Evolutionary conservation across 495 filamentous ascomycete species (phyloP).

Genomic region (Apiosordaria backusii): DNA sequence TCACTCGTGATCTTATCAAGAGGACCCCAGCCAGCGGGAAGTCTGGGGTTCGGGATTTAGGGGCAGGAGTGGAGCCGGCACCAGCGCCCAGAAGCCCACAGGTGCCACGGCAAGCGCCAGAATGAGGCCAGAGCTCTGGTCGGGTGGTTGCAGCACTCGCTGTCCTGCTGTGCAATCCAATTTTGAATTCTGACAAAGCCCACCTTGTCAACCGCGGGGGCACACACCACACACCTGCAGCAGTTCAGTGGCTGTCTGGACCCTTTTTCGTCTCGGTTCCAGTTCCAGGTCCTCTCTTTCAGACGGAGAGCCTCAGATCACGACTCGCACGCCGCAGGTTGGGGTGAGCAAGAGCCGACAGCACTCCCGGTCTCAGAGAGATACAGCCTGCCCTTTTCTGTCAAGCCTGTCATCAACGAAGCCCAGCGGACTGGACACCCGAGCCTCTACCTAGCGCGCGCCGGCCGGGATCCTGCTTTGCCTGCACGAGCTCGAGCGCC

Average conservation of each 20-base stretch:
- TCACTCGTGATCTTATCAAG: slow-evolving; percentile 1
- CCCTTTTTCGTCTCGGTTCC: slow-evolving; percentile 17
- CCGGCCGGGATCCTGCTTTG: slow-evolving; percentile 2
- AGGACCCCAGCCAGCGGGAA: neutral
- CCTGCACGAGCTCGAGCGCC: slow-evolving; percentile 1
- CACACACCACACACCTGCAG: slow-evolving; percentile 1
- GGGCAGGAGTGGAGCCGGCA: slow-evolving; percentile 1
- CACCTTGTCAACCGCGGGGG: neutral
- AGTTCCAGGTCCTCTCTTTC: slow-evolving; percentile 6
- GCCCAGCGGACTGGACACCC: neutral
- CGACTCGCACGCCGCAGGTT: slow-evolving; percentile 13
- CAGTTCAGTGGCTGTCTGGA: slow-evolving; percentile 10
- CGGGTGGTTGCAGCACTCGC: neutral
- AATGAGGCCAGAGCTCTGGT: slow-evolving; percentile 17
- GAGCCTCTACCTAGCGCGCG: neutral
- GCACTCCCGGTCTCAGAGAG: slow-evolving; percentile 8
- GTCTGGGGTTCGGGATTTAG: slow-evolving; percentile 13
- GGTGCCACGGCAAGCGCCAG: slow-evolving; percentile 13
- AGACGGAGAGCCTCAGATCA: slow-evolving; percentile 11
- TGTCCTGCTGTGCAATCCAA: slow-evolving; percentile 1
- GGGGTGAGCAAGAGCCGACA: slow-evolving; percentile 3
- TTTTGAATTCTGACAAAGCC: slow-evolving; percentile 7
- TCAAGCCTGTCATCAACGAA: neutral
- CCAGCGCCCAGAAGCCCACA: neutral
- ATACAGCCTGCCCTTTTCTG: no score